Evolutionary conservation across 2,329 filamentous ascomycete species (phyloP).

Genomic region (Diaporthe vaccinii): DNA sequence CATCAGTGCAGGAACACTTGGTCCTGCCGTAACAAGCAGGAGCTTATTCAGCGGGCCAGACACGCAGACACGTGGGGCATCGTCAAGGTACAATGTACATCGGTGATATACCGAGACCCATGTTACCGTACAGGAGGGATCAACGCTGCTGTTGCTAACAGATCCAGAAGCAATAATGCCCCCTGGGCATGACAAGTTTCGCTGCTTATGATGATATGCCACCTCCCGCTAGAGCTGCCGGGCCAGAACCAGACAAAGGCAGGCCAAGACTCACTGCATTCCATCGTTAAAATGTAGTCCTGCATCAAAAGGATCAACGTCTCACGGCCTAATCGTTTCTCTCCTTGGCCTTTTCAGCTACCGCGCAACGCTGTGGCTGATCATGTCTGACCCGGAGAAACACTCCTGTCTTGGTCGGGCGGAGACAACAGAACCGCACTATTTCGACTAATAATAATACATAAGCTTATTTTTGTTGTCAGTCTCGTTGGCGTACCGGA

Average conservation of each 20-base stretch:
- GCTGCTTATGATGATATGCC: not conserved
- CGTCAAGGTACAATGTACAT: not conserved
- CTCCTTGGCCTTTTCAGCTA: not conserved
- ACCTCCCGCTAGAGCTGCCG: not conserved
- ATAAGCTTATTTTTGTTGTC: not conserved
- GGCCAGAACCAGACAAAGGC: not conserved
- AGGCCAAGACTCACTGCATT: not conserved
- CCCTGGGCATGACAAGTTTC: too few species aligned
- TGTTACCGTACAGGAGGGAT: not conserved
- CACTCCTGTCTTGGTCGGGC: not conserved
- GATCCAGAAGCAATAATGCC: not conserved
- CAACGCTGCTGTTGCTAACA: not conserved
- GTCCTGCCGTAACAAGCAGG: constrained; percentile 12
- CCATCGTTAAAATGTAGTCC: not conserved
- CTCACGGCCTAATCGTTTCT: not conserved
- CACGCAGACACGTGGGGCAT: constrained; percentile 9
- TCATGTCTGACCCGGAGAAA: constrained; percentile 2
- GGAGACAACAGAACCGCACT: not conserved
- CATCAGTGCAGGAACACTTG: constrained; percentile 3
- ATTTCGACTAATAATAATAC: not conserved
- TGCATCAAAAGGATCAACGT: not conserved
- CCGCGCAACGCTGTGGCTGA: constrained; percentile 2
- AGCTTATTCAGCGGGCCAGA: constrained; percentile 38
- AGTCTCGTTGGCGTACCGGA: not conserved
- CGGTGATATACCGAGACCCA: not conserved